Conservation (phyloP, 805 yeast genomes). For the Ogataea henricii region DNA sequence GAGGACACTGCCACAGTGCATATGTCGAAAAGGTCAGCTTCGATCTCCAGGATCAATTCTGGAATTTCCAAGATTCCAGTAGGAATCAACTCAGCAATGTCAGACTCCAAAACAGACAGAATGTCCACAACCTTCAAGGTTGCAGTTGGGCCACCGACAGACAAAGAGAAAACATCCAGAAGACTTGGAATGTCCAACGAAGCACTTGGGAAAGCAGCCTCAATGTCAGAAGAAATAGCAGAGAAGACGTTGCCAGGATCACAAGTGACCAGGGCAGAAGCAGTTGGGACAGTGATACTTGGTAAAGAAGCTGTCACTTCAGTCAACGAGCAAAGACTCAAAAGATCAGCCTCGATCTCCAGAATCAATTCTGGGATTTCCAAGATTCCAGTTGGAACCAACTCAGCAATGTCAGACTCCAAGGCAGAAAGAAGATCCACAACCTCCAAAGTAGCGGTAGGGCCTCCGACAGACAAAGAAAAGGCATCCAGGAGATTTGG, state of each 20-base stretch:
- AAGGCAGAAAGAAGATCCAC: neutral
- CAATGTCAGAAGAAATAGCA: neutral
- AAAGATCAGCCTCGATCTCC: neutral
- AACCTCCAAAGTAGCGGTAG: neutral
- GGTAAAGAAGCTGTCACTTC: neutral
- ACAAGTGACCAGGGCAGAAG: neutral
- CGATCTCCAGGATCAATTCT: neutral
- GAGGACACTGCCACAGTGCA: neutral
- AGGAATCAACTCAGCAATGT: neutral
- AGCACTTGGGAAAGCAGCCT: neutral
- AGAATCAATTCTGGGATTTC: neutral
- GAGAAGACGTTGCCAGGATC: neutral
- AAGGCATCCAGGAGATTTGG: neutral
- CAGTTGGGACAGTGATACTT: neutral
- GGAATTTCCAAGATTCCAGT: neutral
- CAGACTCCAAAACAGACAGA: neutral
- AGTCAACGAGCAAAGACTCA: neutral
- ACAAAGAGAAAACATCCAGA: neutral
- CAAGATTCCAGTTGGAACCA: neutral
- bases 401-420: neutral
- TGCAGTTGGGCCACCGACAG: neutral
- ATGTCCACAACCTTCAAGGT: neutral
- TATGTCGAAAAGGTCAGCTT: neutral
- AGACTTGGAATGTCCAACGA: neutral
- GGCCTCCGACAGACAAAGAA: neutral